A percentile compares a stretch with the other conserved stretches of the same genome.
Conservation (phyloP, 352 stramenopile species). For the Globisporangium canariense region DNA sequence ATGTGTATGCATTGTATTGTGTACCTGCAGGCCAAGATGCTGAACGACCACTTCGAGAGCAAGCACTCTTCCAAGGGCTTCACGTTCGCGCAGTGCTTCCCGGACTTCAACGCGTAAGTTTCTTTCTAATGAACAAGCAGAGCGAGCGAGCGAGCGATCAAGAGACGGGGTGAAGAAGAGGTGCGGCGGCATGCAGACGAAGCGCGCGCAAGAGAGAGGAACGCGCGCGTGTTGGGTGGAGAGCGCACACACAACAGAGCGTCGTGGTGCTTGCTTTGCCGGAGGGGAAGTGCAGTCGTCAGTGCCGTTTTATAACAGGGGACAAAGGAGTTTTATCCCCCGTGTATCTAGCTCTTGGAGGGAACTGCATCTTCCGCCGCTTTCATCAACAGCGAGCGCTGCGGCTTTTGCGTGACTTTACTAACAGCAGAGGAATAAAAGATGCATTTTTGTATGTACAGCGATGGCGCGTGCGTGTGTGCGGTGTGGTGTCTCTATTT, state of each 20-base stretch:
- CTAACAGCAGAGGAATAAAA: not conserved
- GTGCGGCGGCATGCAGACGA: not conserved
- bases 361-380: not conserved
- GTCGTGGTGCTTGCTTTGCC: not conserved
- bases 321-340: too few relatives aligned
- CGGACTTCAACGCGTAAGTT: constrained; percentile 3
- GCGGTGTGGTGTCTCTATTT: constrained; percentile 2
- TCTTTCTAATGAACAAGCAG: not conserved
- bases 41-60: constrained; percentile 83
- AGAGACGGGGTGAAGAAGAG: not conserved
- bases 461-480: not conserved
- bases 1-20: not conserved
- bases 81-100: constrained; percentile 41
- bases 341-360: not conserved
- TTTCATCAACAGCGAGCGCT: not conserved
- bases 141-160: not conserved
- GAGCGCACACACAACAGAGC: not conserved
- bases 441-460: not conserved
- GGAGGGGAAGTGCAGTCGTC: too few relatives aligned
- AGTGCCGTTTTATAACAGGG: too few relatives aligned
- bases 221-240: not conserved
- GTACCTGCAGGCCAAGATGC: constrained; percentile 39
- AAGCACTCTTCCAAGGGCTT: constrained; percentile 77
- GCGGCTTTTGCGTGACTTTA: too few relatives aligned
- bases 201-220: not conserved